Conservation (phyloP, 768 basidiomycete species). For the Suillus tomentosus region DNA sequence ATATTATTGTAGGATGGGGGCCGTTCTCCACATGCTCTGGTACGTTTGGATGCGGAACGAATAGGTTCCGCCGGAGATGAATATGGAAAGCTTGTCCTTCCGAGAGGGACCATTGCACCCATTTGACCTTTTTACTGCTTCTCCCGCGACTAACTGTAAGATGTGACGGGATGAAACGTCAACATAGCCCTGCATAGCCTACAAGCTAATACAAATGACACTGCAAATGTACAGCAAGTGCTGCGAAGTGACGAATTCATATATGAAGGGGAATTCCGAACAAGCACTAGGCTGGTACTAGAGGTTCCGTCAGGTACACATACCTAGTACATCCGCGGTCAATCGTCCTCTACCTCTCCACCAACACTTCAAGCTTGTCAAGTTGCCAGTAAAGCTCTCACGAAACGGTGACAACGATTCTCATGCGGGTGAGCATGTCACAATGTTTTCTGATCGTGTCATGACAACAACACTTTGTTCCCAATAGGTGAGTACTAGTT, state of each 20-base stretch:
- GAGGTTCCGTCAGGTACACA: neutral
- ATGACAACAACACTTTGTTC: neutral
- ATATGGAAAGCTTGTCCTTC: neutral
- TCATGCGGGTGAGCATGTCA: neutral
- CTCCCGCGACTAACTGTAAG: neutral
- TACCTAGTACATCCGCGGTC: neutral
- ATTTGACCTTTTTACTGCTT: neutral
- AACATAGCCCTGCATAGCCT: neutral
- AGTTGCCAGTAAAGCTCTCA: neutral
- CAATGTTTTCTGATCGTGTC: neutral
- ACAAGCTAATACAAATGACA: neutral
- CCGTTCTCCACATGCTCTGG: neutral
- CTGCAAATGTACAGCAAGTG: neutral
- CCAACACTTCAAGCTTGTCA: neutral
- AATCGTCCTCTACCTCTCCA: neutral
- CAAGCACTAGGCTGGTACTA: neutral
- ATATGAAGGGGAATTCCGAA: neutral
- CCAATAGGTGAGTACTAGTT: no score
- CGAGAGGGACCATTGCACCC: constrained; percentile 1
- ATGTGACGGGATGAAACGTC: neutral
- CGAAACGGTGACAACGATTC: neutral
- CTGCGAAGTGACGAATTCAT: no score
- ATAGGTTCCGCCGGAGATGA: neutral
- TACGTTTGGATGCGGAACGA: neutral
- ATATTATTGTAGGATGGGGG: neutral